phyloP scores from a whole-genome alignment of 306 rosid species.

The barrel medic (Medicago truncatula) region MtrunA17r5.0-ANR NC_053046.1:8649501-8650000 shows the following conservation, averaged over 20 bases:
- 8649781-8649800: slow-evolving; percentile 6
- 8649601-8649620: slow-evolving; percentile 73
- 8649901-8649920: slow-evolving; percentile 5
- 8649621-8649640: slow-evolving; percentile 94
- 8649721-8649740: no score
- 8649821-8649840: slow-evolving; percentile 12
- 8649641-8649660: slow-evolving; percentile 91
- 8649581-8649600: slow-evolving; percentile 97
- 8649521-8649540: slow-evolving; percentile 85
- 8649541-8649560: slow-evolving; percentile 71
- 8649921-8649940: slow-evolving; percentile 10
- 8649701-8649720: no score
- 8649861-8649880: slow-evolving; percentile 24
- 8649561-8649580: slow-evolving; percentile 94
- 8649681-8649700: background rate
- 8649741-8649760: no score
- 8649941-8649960: slow-evolving; percentile 39
- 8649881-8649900: slow-evolving; percentile 6
- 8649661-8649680: slow-evolving; percentile 19
- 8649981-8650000: slow-evolving; percentile 16
- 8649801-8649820: slow-evolving; percentile 36
- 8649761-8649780: slow-evolving; percentile 38
- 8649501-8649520: slow-evolving; percentile 96
- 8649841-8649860: background rate
- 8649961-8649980: slow-evolving; percentile 17